These are phyloP conservation scores for Penicillium argentinense DNA, from an alignment of 495 filamentous ascomycete species.

Conservation along the genomic window DNA sequence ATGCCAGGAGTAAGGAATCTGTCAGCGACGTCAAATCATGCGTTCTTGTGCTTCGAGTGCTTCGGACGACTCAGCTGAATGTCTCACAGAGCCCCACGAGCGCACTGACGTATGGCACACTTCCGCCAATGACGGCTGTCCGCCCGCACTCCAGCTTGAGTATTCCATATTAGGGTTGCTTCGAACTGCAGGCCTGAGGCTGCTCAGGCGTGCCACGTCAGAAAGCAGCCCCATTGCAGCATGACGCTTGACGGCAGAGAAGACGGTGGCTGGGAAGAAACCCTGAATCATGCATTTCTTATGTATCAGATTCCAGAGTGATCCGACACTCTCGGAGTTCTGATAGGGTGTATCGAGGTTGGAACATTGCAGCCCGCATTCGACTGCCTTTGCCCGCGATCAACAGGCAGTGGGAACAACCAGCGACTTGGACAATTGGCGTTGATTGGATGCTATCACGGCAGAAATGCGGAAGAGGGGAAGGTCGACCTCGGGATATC, in stretches of 20 bases:
- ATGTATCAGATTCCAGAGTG: conserved; percentile 24
- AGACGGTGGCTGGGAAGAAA: conserved; percentile 16
- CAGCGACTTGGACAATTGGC: neutral
- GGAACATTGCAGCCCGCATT: conserved; percentile 12
- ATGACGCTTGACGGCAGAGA: conserved; percentile 1
- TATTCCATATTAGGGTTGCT: conserved; percentile 16
- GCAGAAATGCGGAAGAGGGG: conserved; percentile 12
- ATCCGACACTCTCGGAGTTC: neutral
- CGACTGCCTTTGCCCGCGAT: conserved; percentile 9
- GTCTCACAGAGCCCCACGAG: neutral
- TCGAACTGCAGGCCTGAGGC: conserved; percentile 7
- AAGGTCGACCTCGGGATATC: conserved; percentile 1
- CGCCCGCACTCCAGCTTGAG: conserved; percentile 6
- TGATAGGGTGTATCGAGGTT: conserved; percentile 21
- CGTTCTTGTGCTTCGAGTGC: neutral
- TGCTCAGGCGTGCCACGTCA: conserved; percentile 30
- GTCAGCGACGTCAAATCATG: neutral
- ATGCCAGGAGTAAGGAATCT: conserved; percentile 16
- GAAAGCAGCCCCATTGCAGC: conserved; percentile 17
- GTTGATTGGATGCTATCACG: conserved; percentile 18
- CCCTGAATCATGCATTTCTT: conserved; percentile 14
- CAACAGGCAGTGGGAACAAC: conserved; percentile 8
- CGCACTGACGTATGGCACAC: neutral
- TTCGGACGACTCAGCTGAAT: conserved; percentile 8
- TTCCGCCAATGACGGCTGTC: neutral